These are phyloP conservation scores for Daldinia bambusicola DNA, from an alignment of 495 filamentous ascomycete species.

Conservation along the genomic window DNA sequence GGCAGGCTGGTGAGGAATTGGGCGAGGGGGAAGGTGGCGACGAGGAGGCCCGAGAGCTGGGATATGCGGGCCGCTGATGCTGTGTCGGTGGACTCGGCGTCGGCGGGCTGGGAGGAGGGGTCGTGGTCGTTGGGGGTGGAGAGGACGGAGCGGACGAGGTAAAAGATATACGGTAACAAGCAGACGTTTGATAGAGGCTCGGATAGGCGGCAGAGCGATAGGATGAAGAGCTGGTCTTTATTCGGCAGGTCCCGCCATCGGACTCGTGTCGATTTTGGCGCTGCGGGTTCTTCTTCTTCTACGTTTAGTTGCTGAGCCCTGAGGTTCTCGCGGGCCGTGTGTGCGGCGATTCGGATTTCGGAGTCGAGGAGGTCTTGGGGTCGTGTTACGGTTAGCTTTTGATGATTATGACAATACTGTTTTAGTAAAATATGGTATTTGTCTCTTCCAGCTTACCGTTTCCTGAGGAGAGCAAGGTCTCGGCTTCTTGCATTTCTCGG, in stretches of 20 bases:
- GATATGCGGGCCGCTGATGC: slow-evolving; percentile 49
- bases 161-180: slow-evolving; percentile 66
- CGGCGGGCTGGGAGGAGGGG: slow-evolving; percentile 36
- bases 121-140: neutral
- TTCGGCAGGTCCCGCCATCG: slow-evolving; percentile 58
- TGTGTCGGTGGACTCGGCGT: no score
- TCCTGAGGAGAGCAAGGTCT: slow-evolving; percentile 17
- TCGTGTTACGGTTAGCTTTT: slow-evolving; percentile 4
- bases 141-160: slow-evolving; percentile 64
- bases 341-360: slow-evolving; percentile 15
- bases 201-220: slow-evolving; percentile 62
- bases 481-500: slow-evolving; percentile 15
- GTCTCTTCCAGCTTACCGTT: slow-evolving; percentile 23
- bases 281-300: neutral
- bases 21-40: slow-evolving; percentile 78
- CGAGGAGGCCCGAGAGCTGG: slow-evolving; percentile 71
- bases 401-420: no score
- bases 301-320: slow-evolving; percentile 10
- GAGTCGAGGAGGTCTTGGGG: slow-evolving; percentile 15
- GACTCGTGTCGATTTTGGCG: slow-evolving; percentile 26
- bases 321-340: slow-evolving; percentile 7
- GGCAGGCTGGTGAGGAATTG: slow-evolving; percentile 78
- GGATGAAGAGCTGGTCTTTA: slow-evolving; percentile 63
- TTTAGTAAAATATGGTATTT: neutral
- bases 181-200: slow-evolving; percentile 63